Evolutionary conservation across 2,329 filamentous ascomycete species (phyloP), one percentile per base, ranked within the genome.

Genomic region (Aspergillus novoparasiticus): DNA sequence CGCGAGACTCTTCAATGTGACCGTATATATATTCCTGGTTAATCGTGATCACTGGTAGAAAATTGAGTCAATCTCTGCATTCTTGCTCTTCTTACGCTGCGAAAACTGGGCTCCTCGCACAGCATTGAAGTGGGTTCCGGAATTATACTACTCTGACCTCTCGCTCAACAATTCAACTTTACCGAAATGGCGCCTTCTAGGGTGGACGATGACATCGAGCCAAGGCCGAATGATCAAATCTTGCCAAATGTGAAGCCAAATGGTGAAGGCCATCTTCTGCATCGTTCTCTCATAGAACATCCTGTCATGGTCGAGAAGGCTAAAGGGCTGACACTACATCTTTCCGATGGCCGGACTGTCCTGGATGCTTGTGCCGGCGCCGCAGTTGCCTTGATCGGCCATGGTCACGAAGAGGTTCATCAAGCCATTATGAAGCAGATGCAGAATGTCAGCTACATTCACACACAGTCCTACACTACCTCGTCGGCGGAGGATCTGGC

Each of bases 341-440:
- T 57, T 11, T 19, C 45, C 9, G 50, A 61, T 32, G 59, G 53
- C 6, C 30, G 50, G 23, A 23, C 53, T 34, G 34, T 61, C 16
- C 26, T 61, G 6, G 59, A 61, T 48, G 59, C 59, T 19, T 50
- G 53, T 21, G 39, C 51, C 21, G 59, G 54, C 11, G 41, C 59
- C 4, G 41, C 59, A 16, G 59, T 61, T 12, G 51, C 59, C 11
- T 26, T 23, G 21, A 36, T 61, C 23, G 59, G 59, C 3, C 59
- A 61, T 8, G 39, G 36, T 0, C 23, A 28, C 14, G 30, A 55
- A 16, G 59, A 57, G 21, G 53, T 61, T 5, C 39, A 43, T 16
- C 39, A 61, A 19, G 59, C 59, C 3, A 61, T 61, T 28, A 57
- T 46, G 21, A 26, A 26, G 14, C 51, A 60, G 26, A 51, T 60